phyloP scores from a whole-genome alignment of 257 asterid genomes.

The Lycium ferocissimum region DNA sequence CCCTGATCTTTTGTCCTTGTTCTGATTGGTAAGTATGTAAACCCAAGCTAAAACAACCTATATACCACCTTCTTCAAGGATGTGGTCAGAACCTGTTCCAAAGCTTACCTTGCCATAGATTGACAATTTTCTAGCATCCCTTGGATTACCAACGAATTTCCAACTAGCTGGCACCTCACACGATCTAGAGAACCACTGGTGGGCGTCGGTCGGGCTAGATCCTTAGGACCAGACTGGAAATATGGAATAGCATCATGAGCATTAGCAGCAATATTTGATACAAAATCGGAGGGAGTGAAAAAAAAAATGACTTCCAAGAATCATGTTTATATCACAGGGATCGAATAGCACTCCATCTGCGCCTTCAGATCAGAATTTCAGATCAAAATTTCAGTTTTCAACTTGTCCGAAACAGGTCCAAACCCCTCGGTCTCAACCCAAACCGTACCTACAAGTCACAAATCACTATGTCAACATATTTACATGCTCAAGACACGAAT shows the following conservation, averaged over 20 bases:
- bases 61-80: slow-evolving; percentile 93
- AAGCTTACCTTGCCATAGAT: slow-evolving; percentile 98
- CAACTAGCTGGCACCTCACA: slow-evolving; percentile 99
- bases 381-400: neutral
- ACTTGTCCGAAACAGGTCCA: neutral
- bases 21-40: slow-evolving; percentile 75
- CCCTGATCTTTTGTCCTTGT: slow-evolving; percentile 78
- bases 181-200: slow-evolving; percentile 89
- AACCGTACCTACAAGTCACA: neutral
- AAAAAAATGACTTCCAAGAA: slow-evolving; percentile 85
- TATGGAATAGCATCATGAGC: slow-evolving; percentile 72
- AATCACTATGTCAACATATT: neutral
- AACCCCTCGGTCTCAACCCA: neutral
- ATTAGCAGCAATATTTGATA: slow-evolving; percentile 89
- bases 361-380: no score
- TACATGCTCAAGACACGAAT: neutral
- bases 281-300: slow-evolving; percentile 95
- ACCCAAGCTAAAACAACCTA: slow-evolving; percentile 97
- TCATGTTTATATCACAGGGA: slow-evolving; percentile 94
- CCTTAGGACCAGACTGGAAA: slow-evolving; percentile 84
- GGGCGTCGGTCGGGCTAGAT: slow-evolving; percentile 94
- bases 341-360: no score
- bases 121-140: slow-evolving; percentile 89
- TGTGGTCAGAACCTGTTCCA: slow-evolving; percentile 94
- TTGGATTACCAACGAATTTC: slow-evolving; percentile 93